These are phyloP conservation scores for Antrodiella citrinella DNA, from an alignment of 768 basidiomycete genomes.

Conservation along the genomic window DNA sequence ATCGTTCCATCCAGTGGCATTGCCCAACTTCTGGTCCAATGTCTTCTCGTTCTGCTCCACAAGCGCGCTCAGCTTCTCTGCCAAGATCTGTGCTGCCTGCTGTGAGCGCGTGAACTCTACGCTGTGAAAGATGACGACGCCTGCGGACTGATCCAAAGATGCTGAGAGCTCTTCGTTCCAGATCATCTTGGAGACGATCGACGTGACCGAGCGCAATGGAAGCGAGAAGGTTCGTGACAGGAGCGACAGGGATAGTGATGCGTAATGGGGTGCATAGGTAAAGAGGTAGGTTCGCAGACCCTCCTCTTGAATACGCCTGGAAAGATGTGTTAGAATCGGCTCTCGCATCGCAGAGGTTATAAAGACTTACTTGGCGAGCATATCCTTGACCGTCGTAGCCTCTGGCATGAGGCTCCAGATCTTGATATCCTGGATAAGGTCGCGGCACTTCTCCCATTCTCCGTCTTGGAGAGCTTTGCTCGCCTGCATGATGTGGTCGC, in stretches of 20 bases:
- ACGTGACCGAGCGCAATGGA: constrained; percentile 72
- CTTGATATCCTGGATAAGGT: constrained; percentile 92
- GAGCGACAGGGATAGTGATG: constrained; percentile 79
- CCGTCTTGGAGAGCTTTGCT: constrained; percentile 94
- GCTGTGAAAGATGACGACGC: constrained; percentile 89
- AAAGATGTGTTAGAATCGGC: background rate
- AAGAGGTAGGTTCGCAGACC: constrained; percentile 95
- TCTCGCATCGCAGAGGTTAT: background rate
- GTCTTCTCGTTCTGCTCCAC: constrained; percentile 91
- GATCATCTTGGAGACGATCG: constrained; percentile 96
- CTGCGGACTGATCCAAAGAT: constrained; percentile 85
- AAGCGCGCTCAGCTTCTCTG: constrained; percentile 80
- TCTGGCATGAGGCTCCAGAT: constrained; percentile 98
- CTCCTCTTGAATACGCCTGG: constrained; percentile 97
- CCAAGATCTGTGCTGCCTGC: constrained; percentile 80
- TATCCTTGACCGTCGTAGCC: constrained; percentile 79
- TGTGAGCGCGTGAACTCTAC: constrained; percentile 84
- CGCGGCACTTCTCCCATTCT: constrained; percentile 94
- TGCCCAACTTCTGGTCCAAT: constrained; percentile 77
- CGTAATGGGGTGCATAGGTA: constrained; percentile 94
- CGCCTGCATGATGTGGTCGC: constrained; percentile 99
- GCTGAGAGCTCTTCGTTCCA: constrained; percentile 95
- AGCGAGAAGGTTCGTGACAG: constrained; percentile 86
- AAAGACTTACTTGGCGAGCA: constrained; percentile 75
- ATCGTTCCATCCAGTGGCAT: constrained; percentile 54